phyloP scores from a whole-genome alignment of 1,139 yeast species.

The Suhomyces atakaporum region DNA sequence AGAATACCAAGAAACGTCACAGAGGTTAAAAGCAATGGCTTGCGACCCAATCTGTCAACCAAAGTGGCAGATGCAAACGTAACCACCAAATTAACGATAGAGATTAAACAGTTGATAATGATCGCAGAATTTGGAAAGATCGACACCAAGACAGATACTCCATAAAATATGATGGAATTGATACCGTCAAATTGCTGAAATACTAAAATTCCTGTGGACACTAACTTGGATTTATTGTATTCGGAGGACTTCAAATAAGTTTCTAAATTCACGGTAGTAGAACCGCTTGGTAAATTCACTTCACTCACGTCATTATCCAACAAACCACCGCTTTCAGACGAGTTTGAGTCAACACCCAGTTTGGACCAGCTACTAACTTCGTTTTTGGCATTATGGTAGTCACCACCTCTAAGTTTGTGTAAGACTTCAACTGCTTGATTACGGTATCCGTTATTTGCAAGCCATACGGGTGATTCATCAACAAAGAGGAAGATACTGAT shows the following conservation, averaged over 20 bases:
- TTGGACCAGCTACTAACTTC: slow-evolving; percentile 44
- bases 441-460: slow-evolving; percentile 40
- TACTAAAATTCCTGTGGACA: slow-evolving; percentile 73
- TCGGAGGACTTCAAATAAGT: slow-evolving; percentile 53
- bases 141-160: slow-evolving; percentile 74
- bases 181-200: slow-evolving; percentile 94
- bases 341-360: slow-evolving; percentile 3
- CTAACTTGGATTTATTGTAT: slow-evolving; percentile 59
- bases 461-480: slow-evolving; percentile 89
- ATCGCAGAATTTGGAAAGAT: slow-evolving; percentile 73
- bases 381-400: slow-evolving; percentile 34
- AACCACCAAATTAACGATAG: slow-evolving; percentile 68
- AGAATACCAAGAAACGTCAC: slow-evolving; percentile 69
- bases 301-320: slow-evolving; percentile 22
- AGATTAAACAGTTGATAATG: slow-evolving; percentile 69
- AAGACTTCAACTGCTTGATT: slow-evolving; percentile 38
- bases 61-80: slow-evolving; percentile 72
- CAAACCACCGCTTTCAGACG: slow-evolving; percentile 9
- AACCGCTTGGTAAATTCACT: slow-evolving; percentile 9
- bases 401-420: slow-evolving; percentile 46
- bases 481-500: slow-evolving; percentile 43
- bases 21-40: slow-evolving; percentile 66
- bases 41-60: slow-evolving; percentile 75
- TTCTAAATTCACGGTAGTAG: slow-evolving; percentile 18
- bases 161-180: slow-evolving; percentile 88